Conservation (phyloP, 176 grass and related monocot genomes). For the Oryza punctata region DNA sequence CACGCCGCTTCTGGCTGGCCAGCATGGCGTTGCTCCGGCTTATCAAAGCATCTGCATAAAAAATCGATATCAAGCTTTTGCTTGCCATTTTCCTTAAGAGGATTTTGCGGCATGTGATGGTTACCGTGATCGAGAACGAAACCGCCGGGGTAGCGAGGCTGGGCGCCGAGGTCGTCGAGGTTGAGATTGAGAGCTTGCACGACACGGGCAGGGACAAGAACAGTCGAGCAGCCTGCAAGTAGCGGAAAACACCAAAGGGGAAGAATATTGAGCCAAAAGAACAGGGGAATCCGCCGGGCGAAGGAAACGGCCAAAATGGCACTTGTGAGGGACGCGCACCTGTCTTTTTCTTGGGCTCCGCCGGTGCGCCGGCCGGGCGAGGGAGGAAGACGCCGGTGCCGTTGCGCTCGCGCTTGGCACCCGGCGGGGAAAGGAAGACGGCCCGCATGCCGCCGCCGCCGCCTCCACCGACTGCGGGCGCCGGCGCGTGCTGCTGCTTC, state of each 20-base stretch:
- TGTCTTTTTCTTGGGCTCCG: conserved; percentile 63
- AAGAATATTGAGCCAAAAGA: not conserved
- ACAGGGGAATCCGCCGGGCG: not conserved
- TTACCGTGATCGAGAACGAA: conserved; percentile 64
- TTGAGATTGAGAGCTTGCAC: conserved; percentile 88
- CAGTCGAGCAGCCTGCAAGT: conserved; percentile 69
- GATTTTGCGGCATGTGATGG: accelerated
- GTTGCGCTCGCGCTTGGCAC: conserved; percentile 63
- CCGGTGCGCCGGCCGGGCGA: conserved; percentile 34
- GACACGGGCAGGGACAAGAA: conserved; percentile 81
- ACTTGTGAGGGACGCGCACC: conserved; percentile 23
- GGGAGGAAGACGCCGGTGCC: conserved; percentile 91
- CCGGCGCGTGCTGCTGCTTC: conserved; percentile 33
- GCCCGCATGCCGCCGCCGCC: conserved; percentile 51
- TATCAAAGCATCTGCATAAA: conserved; percentile 57
- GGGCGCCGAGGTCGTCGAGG: conserved; percentile 74
- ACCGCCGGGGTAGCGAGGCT: conserved; percentile 64
- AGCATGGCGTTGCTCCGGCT: conserved; percentile 65
- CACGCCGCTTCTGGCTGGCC: conserved; percentile 43
- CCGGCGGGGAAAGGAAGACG: conserved; percentile 56
- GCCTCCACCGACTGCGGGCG: not conserved
- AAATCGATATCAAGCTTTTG: not conserved
- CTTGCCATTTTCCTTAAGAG: not conserved
- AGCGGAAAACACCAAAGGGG: not conserved
- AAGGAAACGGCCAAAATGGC: not conserved